Base-by-base conservation (phyloP, 208 protist species). In the Entamoeba invadens region DNA sequence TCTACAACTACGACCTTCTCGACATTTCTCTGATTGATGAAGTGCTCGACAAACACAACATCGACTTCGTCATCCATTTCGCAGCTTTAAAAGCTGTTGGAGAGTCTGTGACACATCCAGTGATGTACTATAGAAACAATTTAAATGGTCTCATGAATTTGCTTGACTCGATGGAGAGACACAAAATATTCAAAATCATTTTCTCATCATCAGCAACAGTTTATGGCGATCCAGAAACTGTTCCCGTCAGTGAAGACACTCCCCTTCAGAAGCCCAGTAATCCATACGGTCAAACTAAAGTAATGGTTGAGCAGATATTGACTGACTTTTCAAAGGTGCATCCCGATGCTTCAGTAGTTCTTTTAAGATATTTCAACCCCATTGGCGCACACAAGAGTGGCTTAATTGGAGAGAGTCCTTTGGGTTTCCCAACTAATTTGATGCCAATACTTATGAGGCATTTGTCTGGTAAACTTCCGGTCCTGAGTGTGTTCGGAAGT, bases 351-450 rank as follows among this genome's bases (percentile, higher is more conserved):
- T 47, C 50, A 42, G n/a, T 57, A 3, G 46, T 72, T 2, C 6
- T 91, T 14, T 93, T 95, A 14, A 94, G 95, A 68, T 95, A 95
- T 93, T 95, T 95, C 87, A 95, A 95, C 57, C 94, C 94, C 44
- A 44, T 47, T 47, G 95, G 95, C 35, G 95, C 95, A 38, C 93
- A 95, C 51, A 93, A 93, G 8, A 25, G n/a, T 45, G 93, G 57
- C 18, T 38, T 57, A 10, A 44, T 95, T 44, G 95, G 95, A 1
- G 94, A 94, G 45, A 1, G 2, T 46, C 94, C 92, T 45, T 46
- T 4, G 2, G 3, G 10, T 42, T 10, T 57, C 18, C 93, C 94
- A 92, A 94, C 91, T 10, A 94, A 94, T 45, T 92, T 95, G 45
- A 93, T 95, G 10, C 94, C 94, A 57, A 46, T 94, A 1, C 45